Conservation (phyloP, 164 flowering plant species). For the Chimonanthus praecox region DNA sequence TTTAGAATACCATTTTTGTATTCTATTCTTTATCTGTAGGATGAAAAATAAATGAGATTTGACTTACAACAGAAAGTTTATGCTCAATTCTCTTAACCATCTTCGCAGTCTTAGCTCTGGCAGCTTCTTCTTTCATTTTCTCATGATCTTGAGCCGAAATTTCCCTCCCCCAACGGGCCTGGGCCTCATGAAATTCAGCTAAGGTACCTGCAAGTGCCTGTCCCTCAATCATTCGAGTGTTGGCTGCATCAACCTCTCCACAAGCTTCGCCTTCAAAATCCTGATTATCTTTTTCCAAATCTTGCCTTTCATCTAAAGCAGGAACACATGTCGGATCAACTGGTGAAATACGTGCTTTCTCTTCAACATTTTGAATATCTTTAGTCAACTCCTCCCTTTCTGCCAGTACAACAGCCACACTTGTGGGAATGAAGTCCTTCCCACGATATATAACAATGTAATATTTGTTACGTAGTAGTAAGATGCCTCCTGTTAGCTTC, state of each 20-base stretch:
- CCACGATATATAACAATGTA: constrained; percentile 90
- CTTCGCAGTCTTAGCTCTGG: constrained; percentile 51
- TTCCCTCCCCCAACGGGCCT: constrained; percentile 91
- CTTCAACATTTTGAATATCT: constrained; percentile 44
- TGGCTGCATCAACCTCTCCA: constrained; percentile 23
- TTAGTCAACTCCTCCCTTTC: constrained; percentile 78
- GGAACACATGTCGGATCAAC: constrained; percentile 70
- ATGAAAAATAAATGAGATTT: background rate
- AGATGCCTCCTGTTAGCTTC: constrained; percentile 83
- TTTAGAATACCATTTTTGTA: no score
- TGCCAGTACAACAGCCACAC: constrained; percentile 73
- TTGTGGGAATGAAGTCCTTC: constrained; percentile 87
- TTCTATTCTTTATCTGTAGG: background rate
- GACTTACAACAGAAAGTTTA: constrained; percentile 71
- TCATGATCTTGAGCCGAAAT: constrained; percentile 63
- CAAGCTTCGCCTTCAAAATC: constrained; percentile 31
- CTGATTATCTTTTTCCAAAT: constrained; percentile 44
- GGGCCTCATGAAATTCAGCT: constrained; percentile 93
- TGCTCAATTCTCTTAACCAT: constrained; percentile 65
- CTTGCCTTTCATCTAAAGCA: constrained; percentile 64
- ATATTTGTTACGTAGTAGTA: constrained; percentile 89
- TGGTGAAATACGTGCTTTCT: constrained; percentile 26
- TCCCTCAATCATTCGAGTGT: constrained; percentile 29
- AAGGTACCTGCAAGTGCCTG: constrained; percentile 73
- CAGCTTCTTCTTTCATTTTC: constrained; percentile 73